phyloP scores from a whole-genome alignment of 257 asterid genomes.

The Scutellaria baicalensis region DNA sequence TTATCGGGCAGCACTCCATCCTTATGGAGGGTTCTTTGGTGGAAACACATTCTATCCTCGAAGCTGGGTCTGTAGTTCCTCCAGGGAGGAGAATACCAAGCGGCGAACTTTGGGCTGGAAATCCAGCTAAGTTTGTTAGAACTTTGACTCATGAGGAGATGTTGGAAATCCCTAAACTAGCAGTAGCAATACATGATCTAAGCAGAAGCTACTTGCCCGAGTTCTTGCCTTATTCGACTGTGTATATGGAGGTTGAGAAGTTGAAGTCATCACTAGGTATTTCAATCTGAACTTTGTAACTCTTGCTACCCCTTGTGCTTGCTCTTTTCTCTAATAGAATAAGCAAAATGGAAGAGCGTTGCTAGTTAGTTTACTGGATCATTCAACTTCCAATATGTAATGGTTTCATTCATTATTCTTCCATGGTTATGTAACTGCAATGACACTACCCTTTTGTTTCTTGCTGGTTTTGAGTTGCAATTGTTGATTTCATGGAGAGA shows the following conservation, averaged over 20 bases:
- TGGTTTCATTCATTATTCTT: neutral
- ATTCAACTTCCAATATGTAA: neutral
- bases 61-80: slow-evolving; percentile 91
- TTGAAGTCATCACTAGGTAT: slow-evolving; percentile 72
- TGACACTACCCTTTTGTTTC: neutral
- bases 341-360: neutral
- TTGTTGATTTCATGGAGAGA: neutral
- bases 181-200: slow-evolving; percentile 79
- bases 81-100: slow-evolving; percentile 94
- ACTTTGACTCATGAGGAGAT: slow-evolving; percentile 79
- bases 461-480: neutral
- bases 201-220: slow-evolving; percentile 66
- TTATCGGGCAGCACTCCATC: slow-evolving; percentile 85
- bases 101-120: slow-evolving; percentile 97
- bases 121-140: slow-evolving; percentile 91
- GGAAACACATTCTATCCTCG: slow-evolving; percentile 87
- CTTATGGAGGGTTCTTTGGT: slow-evolving; percentile 95
- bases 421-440: neutral
- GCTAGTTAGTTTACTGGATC: neutral
- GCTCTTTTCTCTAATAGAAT: slow-evolving; percentile 19
- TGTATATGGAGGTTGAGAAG: slow-evolving; percentile 94
- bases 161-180: slow-evolving; percentile 80
- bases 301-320: neutral
- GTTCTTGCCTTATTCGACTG: slow-evolving; percentile 85
- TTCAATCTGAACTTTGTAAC: slow-evolving; percentile 38